Evolutionary conservation across 2,329 filamentous ascomycete species (phyloP).

Genomic region (Calonectria ilicicola): DNA sequence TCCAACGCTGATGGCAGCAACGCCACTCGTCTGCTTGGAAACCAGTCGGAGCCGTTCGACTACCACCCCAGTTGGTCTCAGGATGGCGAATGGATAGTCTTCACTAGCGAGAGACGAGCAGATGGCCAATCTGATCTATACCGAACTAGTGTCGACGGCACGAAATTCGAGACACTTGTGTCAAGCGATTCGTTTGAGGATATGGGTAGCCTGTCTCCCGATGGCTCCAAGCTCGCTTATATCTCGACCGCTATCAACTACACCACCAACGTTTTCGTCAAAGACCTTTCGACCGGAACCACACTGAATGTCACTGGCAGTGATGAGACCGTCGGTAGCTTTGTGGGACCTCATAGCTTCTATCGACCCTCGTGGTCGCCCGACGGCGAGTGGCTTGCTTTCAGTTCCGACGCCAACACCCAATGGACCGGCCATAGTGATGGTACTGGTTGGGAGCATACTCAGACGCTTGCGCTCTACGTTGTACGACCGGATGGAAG

Average conservation of each 20-base stretch:
- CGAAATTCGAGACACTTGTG: neutral
- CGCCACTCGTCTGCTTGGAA: neutral
- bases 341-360: constrained; percentile 15
- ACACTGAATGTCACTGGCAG: constrained; percentile 12
- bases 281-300: constrained; percentile 1
- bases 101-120: constrained; percentile 14
- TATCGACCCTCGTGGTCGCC: constrained; percentile 14
- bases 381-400: constrained; percentile 10
- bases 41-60: constrained; percentile 10
- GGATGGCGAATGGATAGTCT: constrained; percentile 17
- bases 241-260: constrained; percentile 22
- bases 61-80: constrained; percentile 16
- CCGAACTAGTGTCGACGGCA: neutral
- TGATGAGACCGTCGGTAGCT: constrained; percentile 11
- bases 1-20: constrained; percentile 11
- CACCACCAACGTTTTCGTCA: constrained; percentile 16
- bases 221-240: constrained; percentile 13
- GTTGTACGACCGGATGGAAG: constrained; percentile 8
- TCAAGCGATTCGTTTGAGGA: constrained; percentile 18
- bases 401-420: constrained; percentile 15
- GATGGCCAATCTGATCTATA: constrained; percentile 20
- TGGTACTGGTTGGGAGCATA: constrained; percentile 16
- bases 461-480: neutral
- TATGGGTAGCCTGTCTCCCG: constrained; percentile 11
- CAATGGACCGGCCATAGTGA: constrained; percentile 13